A percentile compares a stretch with the other conserved stretches of the same genome.
Conservation (phyloP, 495 filamentous ascomycete genomes). For the Jackrogersella minutella region DNA sequence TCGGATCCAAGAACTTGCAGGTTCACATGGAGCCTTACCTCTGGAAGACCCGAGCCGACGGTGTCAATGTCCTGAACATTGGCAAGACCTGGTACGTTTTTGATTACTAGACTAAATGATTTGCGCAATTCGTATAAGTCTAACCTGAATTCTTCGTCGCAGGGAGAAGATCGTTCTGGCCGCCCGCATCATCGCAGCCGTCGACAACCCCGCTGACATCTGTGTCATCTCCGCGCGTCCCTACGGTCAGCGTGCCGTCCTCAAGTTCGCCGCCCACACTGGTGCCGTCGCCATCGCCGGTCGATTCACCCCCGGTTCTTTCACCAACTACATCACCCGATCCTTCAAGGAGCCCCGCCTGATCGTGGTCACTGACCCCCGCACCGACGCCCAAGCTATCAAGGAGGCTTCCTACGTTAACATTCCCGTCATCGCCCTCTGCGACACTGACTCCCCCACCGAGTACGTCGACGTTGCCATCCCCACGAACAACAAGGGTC, state of each 20-base stretch:
- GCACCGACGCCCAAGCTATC: constrained; percentile 99
- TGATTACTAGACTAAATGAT: constrained; percentile 9
- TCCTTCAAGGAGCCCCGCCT: constrained; percentile 99
- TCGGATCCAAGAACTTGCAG: constrained; percentile 98
- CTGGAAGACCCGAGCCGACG: constrained; percentile 98
- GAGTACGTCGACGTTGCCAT: constrained; percentile 99
- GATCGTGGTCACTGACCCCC: constrained; percentile 98
- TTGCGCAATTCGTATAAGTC: constrained; percentile 36
- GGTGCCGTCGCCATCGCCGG: constrained; percentile 97
- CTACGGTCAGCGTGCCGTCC: constrained; percentile 98
- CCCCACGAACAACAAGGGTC: constrained; percentile 99
- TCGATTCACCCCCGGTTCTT: constrained; percentile 99
- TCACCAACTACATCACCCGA: constrained; percentile 99
- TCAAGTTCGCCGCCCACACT: constrained; percentile 98
- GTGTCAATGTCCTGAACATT: constrained; percentile 98
- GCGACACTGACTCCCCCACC: constrained; percentile 98
- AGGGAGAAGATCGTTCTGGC: constrained; percentile 99
- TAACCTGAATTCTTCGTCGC: constrained; percentile 33
- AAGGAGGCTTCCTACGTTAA: constrained; percentile 99
- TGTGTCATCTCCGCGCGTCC: constrained; percentile 99
- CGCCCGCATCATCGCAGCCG: constrained; percentile 96
- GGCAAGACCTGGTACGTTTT: constrained; percentile 96
- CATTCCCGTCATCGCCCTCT: constrained; percentile 98
- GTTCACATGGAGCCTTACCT: constrained; percentile 99
- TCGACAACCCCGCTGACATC: constrained; percentile 99